Conservation (phyloP, 1,284 basidiomycete species). For the Ustilago crameri region DNA sequence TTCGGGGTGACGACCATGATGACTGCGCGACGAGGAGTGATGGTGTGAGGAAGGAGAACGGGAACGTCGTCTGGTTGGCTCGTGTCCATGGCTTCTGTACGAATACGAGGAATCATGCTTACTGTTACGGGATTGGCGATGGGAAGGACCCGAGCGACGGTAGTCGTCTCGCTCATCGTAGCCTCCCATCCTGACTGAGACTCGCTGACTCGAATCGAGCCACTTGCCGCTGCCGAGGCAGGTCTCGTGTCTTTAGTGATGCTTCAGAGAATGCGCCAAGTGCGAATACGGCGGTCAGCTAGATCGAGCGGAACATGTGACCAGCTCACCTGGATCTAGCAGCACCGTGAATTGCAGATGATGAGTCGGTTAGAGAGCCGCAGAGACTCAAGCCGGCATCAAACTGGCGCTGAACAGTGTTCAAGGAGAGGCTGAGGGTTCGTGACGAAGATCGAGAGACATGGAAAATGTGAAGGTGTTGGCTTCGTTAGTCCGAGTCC, state of each 20-base stretch:
- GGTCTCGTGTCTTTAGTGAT: no score
- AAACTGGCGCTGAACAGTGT: no score
- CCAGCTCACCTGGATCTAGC: background rate
- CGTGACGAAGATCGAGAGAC: background rate
- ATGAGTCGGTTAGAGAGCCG: no score
- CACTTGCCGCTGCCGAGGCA: no score
- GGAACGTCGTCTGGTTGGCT: conserved; percentile 53
- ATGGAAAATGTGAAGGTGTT: background rate
- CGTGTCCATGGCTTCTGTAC: conserved; percentile 37
- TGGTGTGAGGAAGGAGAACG: conserved; percentile 49
- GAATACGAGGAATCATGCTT: conserved; percentile 50
- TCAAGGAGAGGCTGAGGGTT: no score
- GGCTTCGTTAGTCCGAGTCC: no score
- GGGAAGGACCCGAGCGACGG: conserved; percentile 25
- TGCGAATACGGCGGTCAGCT: background rate
- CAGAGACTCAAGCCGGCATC: no score
- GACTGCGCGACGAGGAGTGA: conserved; percentile 40
- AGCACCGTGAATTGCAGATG: no score
- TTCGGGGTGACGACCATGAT: conserved; percentile 17
- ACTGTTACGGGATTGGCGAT: conserved; percentile 45
- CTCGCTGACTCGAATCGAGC: background rate
- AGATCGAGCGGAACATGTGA: background rate
- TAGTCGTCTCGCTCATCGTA: conserved; percentile 37
- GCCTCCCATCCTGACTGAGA: conserved; percentile 18
- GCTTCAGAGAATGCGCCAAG: no score